A percentile compares a stretch with the other conserved stretches of the same genome.
Evolutionary conservation across 129 eudicot species (phyloP).

Genomic region (Flaveria sonorensis): DNA sequence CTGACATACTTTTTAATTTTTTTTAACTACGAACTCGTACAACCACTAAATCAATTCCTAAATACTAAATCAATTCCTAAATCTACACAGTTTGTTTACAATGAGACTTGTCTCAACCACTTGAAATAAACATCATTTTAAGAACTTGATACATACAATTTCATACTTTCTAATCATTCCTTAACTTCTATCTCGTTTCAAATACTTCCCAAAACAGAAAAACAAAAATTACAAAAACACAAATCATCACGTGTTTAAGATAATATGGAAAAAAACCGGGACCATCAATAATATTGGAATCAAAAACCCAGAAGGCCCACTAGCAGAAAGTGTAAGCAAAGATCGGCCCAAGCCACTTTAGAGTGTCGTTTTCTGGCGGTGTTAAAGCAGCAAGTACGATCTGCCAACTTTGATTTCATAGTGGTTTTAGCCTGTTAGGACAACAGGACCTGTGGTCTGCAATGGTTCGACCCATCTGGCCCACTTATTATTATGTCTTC

Average conservation of each 20-base stretch:
- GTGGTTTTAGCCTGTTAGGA: constrained; percentile 19
- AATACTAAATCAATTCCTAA: too few species aligned
- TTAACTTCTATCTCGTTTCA: too few species aligned
- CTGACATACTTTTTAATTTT: too few species aligned
- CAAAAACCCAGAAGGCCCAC: constrained; percentile 23
- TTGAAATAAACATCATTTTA: too few species aligned
- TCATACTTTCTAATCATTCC: too few species aligned
- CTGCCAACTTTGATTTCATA: constrained; percentile 10
- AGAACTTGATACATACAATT: too few species aligned
- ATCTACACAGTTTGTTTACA: too few species aligned
- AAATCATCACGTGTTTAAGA: not conserved
- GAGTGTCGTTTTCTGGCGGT: constrained; percentile 33
- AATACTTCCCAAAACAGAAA: not conserved
- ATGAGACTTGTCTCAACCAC: too few species aligned
- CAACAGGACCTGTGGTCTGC: not conserved
- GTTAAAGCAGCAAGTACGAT: constrained; percentile 14
- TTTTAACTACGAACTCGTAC: too few species aligned
- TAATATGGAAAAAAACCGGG: not conserved
- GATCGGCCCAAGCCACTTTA: constrained; percentile 36
- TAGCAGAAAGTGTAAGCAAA: not conserved
- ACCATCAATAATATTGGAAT: not conserved
- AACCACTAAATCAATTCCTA: too few species aligned
- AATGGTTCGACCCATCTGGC: not conserved
- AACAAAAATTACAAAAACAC: not conserved
- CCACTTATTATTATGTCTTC: constrained; percentile 14